These are phyloP conservation scores for Furcasterigmium furcatum DNA, from an alignment of 2,329 filamentous ascomycete species.

Conservation along the genomic window DNA sequence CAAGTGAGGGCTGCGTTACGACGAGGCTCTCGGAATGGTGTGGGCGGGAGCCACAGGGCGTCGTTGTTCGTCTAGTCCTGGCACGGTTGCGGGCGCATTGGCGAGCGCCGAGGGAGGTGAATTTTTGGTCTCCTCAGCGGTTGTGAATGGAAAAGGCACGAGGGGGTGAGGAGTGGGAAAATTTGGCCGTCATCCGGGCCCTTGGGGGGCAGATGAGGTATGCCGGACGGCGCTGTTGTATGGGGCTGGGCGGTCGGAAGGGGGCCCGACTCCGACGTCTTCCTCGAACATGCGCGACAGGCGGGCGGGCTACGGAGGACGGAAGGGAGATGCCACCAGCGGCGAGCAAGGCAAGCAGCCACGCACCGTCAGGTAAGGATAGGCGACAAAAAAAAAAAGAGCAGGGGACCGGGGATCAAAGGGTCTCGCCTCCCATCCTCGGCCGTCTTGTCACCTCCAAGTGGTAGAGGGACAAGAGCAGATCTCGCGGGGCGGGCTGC, in stretches of 20 bases:
- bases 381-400: no score
- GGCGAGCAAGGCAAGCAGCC: not conserved
- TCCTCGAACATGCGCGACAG: not conserved
- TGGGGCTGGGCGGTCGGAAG: not conserved
- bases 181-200: conserved; percentile 3
- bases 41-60: not conserved
- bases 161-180: conserved; percentile 5
- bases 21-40: not conserved
- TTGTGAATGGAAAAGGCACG: conserved; percentile 3
- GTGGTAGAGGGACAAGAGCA: no score
- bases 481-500: no score
- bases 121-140: conserved; percentile 2
- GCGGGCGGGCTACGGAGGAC: not conserved
- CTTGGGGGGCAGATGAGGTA: not conserved
- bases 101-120: conserved; percentile 3
- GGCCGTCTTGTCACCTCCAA: no score
- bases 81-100: not conserved
- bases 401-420: no score
- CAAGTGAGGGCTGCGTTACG: not conserved
- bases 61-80: not conserved
- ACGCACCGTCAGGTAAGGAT: no score
- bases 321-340: not conserved
- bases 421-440: no score
- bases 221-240: not conserved
- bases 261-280: not conserved